phyloP scores from a whole-genome alignment of 2,329 filamentous ascomycete genomes.

The Elsinoe perseae region DNA sequence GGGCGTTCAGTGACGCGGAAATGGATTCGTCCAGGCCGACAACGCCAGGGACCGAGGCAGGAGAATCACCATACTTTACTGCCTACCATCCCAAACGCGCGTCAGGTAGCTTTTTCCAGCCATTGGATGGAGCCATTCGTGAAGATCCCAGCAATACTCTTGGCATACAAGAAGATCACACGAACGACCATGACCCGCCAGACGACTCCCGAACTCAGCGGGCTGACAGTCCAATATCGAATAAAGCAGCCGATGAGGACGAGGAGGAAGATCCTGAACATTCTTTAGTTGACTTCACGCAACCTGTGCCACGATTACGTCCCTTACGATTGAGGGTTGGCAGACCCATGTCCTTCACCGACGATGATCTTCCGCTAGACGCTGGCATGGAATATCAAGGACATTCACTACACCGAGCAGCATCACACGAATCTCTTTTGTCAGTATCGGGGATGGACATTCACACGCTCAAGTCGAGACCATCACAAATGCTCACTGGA shows the following conservation, averaged over 20 bases:
- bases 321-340: constrained; percentile 6
- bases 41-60: constrained; percentile 66
- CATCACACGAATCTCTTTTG: constrained; percentile 82
- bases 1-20: constrained; percentile 49
- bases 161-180: not conserved
- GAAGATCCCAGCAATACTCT: constrained; percentile 19
- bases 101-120: constrained; percentile 38
- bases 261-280: constrained; percentile 14
- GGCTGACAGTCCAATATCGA: not conserved
- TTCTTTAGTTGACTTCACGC: constrained; percentile 13
- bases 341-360: constrained; percentile 13
- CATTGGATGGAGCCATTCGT: constrained; percentile 18
- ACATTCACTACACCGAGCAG: constrained; percentile 50
- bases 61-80: constrained; percentile 54
- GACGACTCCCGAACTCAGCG: not conserved
- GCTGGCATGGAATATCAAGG: not conserved
- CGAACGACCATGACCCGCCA: constrained; percentile 14
- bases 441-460: constrained; percentile 85
- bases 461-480: constrained; percentile 62
- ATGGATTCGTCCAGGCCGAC: constrained; percentile 65
- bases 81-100: constrained; percentile 51
- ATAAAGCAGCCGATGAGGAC: not conserved
- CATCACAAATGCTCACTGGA: constrained; percentile 62
- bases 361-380: constrained; percentile 9
- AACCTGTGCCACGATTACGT: constrained; percentile 7